phyloP scores from a whole-genome alignment of 768 basidiomycete species.

The Strobilomyces confusus region DNA sequence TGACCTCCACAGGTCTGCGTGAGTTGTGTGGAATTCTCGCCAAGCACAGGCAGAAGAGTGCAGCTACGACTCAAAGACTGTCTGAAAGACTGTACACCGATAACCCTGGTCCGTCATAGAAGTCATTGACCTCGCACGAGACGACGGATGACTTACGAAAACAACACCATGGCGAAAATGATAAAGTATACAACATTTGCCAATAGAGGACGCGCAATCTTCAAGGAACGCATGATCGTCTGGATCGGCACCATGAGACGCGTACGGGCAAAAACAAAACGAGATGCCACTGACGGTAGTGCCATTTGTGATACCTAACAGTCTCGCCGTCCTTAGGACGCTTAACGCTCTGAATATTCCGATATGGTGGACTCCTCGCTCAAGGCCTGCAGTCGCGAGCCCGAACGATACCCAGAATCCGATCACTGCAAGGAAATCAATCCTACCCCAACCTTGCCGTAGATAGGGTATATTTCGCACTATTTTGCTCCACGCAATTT shows the following conservation, averaged over 20 bases:
- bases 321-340: constrained; percentile 74
- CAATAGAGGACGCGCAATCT: constrained; percentile 85
- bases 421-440: constrained; percentile 82
- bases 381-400: constrained; percentile 64
- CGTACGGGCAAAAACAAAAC: background rate
- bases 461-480: constrained; percentile 78
- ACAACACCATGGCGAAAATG: constrained; percentile 81
- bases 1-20: constrained; percentile 78
- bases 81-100: constrained; percentile 92
- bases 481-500: constrained; percentile 51
- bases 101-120: constrained; percentile 45
- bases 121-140: background rate
- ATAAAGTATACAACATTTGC: constrained; percentile 90
- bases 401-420: constrained; percentile 84
- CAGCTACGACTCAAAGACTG: constrained; percentile 75
- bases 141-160: constrained; percentile 55
- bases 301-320: constrained; percentile 85
- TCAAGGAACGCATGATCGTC: constrained; percentile 90
- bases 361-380: constrained; percentile 66
- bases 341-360: constrained; percentile 88
- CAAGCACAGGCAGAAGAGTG: constrained; percentile 49
- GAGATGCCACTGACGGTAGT: constrained; percentile 62
- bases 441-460: constrained; percentile 87
- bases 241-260: constrained; percentile 22
- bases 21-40: constrained; percentile 45